phyloP scores from a whole-genome alignment of 345 rosid genomes.

The Citrus medica region DNA sequence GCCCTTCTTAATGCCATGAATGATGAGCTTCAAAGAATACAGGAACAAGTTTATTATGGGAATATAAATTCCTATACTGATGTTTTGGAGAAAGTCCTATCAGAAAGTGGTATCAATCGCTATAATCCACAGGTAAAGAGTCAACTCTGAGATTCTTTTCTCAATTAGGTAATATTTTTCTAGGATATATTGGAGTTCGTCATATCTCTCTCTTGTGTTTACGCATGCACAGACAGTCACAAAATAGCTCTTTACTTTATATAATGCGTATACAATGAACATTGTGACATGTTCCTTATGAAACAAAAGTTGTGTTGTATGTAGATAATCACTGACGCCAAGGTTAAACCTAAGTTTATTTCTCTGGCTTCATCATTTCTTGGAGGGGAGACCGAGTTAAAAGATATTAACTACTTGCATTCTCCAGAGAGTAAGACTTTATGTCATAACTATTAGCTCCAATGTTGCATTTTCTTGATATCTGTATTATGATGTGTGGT shows the following conservation, averaged over 20 bases:
- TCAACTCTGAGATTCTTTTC: slow-evolving; percentile 11
- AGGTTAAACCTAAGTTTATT: slow-evolving; percentile 60
- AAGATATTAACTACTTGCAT: slow-evolving; percentile 79
- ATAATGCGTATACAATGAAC: neutral
- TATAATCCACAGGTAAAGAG: slow-evolving; percentile 82
- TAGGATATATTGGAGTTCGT: neutral
- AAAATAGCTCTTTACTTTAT: neutral
- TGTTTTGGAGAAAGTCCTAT: slow-evolving; percentile 79
- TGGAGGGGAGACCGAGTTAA: slow-evolving; percentile 56
- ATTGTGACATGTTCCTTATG: neutral
- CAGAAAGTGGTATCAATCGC: slow-evolving; percentile 85
- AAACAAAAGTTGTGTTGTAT: slow-evolving; percentile 15
- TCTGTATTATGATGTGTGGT: slow-evolving; percentile 16
- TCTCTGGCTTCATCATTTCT: slow-evolving; percentile 62
- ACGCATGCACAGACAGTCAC: neutral
- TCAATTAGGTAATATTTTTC: neutral
- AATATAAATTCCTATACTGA: slow-evolving; percentile 81
- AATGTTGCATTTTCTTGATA: slow-evolving; percentile 13
- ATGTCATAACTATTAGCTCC: slow-evolving; percentile 13
- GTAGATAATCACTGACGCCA: slow-evolving; percentile 67
- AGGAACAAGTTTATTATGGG: slow-evolving; percentile 94
- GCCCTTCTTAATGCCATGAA: slow-evolving; percentile 90
- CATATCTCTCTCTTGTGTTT: neutral
- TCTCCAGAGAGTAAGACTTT: slow-evolving; percentile 64
- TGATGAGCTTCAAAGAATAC: slow-evolving; percentile 90